phyloP scores from a whole-genome alignment of 78 protist genomes.

The Creolimax fragrantissima region DNA sequence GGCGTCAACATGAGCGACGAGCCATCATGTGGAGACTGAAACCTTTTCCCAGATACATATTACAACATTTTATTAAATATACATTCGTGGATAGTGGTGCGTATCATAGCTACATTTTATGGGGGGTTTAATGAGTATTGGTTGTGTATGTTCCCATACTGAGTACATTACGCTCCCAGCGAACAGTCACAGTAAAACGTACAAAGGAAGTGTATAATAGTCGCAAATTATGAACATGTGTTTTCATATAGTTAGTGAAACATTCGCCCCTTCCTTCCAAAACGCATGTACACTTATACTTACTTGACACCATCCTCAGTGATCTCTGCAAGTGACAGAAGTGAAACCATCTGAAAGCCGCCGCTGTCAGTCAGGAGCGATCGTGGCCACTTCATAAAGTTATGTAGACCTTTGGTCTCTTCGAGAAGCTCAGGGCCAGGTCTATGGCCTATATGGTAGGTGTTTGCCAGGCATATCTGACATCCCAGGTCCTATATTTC shows the following conservation, averaged over 20 bases:
- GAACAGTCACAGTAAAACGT: too few relatives aligned
- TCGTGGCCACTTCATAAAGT: conserved; percentile 68
- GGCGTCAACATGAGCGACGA: conserved; percentile 84
- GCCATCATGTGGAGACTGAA: conserved; percentile 87
- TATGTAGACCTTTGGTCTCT: conserved; percentile 82
- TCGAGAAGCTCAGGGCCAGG: conserved; percentile 87
- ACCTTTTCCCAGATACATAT: too few relatives aligned
- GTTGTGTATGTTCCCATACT: too few relatives aligned
- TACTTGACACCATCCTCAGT: conserved; percentile 55
- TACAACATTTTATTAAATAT: too few relatives aligned
- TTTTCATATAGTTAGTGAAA: too few relatives aligned
- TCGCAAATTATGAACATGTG: too few relatives aligned
- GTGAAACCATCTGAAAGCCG: conserved; percentile 90
- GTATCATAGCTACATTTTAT: neutral
- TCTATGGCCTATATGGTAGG: conserved; percentile 82
- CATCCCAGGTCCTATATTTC: conserved; percentile 27
- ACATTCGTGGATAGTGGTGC: too few relatives aligned
- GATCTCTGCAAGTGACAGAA: conserved; percentile 70
- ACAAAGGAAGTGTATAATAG: too few relatives aligned
- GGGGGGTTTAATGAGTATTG: neutral
- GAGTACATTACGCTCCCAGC: too few relatives aligned
- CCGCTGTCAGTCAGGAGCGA: conserved; percentile 74
- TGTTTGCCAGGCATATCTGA: conserved; percentile 78
- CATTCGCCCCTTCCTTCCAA: neutral
- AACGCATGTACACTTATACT: neutral